These are phyloP conservation scores for Lumnitzera racemosa DNA, from an alignment of 345 rosid species.

Conservation along the genomic window DNA sequence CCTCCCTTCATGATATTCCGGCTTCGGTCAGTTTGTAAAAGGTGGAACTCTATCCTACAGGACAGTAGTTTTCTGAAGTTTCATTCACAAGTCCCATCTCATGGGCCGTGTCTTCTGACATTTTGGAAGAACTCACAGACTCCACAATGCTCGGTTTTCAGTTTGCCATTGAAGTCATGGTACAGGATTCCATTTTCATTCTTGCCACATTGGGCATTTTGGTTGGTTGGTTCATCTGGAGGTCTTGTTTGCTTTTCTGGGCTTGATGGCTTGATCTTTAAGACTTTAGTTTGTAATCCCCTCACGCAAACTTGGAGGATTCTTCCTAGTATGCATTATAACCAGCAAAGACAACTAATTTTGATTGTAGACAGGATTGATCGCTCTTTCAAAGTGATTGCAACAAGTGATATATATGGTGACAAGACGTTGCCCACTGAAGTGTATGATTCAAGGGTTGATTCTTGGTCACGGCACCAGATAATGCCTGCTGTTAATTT, in stretches of 20 bases:
- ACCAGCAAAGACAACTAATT: conserved; percentile 82
- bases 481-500: conserved; percentile 93
- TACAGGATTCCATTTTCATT: conserved; percentile 80
- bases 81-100: conserved; percentile 52
- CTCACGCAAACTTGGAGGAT: conserved; percentile 77
- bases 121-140: conserved; percentile 89
- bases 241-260: conserved; percentile 95
- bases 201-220: conserved; percentile 90
- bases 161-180: conserved; percentile 88
- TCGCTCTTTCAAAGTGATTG: conserved; percentile 78
- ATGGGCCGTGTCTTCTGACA: conserved; percentile 87
- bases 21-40: conserved; percentile 72
- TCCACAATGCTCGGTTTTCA: conserved; percentile 84
- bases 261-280: conserved; percentile 75
- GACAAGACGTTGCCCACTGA: conserved; percentile 87
- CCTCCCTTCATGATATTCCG: conserved; percentile 94
- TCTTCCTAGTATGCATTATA: conserved; percentile 77
- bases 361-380: conserved; percentile 77
- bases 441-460: conserved; percentile 80
- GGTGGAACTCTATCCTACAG: conserved; percentile 91
- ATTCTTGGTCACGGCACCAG: conserved; percentile 73
- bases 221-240: conserved; percentile 90
- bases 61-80: conserved; percentile 82
- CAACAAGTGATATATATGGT: conserved; percentile 80
- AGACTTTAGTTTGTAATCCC: conserved; percentile 81